These are phyloP conservation scores for Fusarium concolor DNA, from an alignment of 2,329 filamentous ascomycete genomes.

Conservation along the genomic window DNA sequence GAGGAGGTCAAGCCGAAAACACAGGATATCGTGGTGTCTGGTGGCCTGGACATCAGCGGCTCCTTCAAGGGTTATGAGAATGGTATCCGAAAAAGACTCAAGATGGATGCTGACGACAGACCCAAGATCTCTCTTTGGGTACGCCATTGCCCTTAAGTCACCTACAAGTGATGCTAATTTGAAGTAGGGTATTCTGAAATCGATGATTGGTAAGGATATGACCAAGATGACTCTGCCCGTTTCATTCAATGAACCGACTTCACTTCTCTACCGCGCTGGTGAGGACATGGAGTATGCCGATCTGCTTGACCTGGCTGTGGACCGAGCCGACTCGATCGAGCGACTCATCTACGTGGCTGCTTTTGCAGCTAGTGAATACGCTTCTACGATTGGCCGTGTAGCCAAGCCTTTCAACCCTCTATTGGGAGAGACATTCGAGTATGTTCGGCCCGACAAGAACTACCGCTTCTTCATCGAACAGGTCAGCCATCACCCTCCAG, in stretches of 20 bases:
- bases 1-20: slow-evolving; percentile 58
- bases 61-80: slow-evolving; percentile 94
- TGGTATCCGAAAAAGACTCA: slow-evolving; percentile 80
- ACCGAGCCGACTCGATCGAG: slow-evolving; percentile 87
- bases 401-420: slow-evolving; percentile 99
- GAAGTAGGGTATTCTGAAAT: slow-evolving; percentile 89
- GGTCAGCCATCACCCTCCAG: slow-evolving; percentile 95
- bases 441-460: slow-evolving; percentile 93
- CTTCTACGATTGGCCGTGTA: slow-evolving; percentile 94
- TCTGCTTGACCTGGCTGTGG: slow-evolving; percentile 87
- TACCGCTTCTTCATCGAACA: slow-evolving; percentile 99
- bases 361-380: slow-evolving; percentile 96
- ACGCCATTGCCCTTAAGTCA: slow-evolving; percentile 53
- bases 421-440: slow-evolving; percentile 96
- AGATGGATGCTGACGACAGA: slow-evolving; percentile 90
- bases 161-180: slow-evolving; percentile 36
- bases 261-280: slow-evolving; percentile 90
- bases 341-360: slow-evolving; percentile 94
- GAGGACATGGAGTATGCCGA: slow-evolving; percentile 99
- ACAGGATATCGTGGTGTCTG: slow-evolving; percentile 56
- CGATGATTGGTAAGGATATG: slow-evolving; percentile 99
- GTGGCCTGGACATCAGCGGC: slow-evolving; percentile 73
- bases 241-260: slow-evolving; percentile 98
- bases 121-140: slow-evolving; percentile 98
- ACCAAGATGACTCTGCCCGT: slow-evolving; percentile 99